phyloP scores from a whole-genome alignment of 2,329 filamentous ascomycete genomes.

The Drechslerella dactyloides region DNA sequence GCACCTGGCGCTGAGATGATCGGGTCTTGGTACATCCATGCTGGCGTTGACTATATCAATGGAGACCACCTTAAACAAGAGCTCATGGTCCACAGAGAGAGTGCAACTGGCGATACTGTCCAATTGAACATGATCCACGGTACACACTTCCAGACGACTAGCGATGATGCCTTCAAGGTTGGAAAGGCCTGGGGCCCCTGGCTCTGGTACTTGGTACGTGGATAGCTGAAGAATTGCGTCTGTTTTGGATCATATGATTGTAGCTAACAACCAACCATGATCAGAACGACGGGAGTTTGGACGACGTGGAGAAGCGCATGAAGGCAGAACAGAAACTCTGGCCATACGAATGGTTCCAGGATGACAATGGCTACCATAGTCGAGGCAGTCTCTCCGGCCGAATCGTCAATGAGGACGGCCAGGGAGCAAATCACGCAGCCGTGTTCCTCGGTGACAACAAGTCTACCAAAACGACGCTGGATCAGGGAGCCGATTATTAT shows the following conservation, averaged over 20 bases:
- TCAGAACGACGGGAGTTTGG: constrained; percentile 61
- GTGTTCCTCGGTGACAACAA: constrained; percentile 63
- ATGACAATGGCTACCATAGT: constrained; percentile 60
- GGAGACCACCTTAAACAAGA: constrained; percentile 65
- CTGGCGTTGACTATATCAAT: constrained; percentile 64
- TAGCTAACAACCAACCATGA: background rate
- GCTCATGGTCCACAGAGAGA: constrained; percentile 64
- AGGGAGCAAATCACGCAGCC: constrained; percentile 61
- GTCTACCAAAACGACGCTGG: constrained; percentile 58
- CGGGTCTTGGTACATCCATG: constrained; percentile 64
- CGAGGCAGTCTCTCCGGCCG: constrained; percentile 61
- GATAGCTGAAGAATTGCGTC: background rate
- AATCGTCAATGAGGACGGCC: constrained; percentile 61
- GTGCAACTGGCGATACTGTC: constrained; percentile 62
- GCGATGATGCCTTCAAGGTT: constrained; percentile 55
- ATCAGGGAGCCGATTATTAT: constrained; percentile 63
- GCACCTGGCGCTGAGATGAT: constrained; percentile 56
- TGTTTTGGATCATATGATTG: constrained; percentile 49
- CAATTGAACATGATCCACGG: constrained; percentile 66
- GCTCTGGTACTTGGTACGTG: constrained; percentile 59
- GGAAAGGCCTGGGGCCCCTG: constrained; percentile 61
- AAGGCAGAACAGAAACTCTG: constrained; percentile 60
- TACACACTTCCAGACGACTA: constrained; percentile 60
- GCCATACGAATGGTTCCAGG: constrained; percentile 63
- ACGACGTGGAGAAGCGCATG: constrained; percentile 59